Evolutionary conservation across 345 rosid species (phyloP), one percentile per base, ranked within the genome.

Genomic region (Sonneratia caseolaris): DNA sequence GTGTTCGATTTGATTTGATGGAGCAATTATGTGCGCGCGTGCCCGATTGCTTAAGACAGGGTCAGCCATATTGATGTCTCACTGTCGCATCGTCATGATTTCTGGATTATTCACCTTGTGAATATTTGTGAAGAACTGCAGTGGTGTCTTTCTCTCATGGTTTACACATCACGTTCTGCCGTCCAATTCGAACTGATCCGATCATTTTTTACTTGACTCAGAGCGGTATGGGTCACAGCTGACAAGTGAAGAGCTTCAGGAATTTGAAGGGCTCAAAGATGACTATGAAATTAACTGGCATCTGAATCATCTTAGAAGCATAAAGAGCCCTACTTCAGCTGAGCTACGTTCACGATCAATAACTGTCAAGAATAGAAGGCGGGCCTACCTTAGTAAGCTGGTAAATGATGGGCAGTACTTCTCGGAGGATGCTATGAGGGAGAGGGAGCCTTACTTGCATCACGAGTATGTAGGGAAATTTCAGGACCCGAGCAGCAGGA

Each of bases 351-450:
- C 77, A 1, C 86, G 88, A 84, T 82, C 90, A 0, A 89, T 87
- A 72, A 79, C 81, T 32, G 96, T 90, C 68, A 92, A 89, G 84
- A 95, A 95, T 70, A 80, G 99, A 64, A 89, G 97, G 75, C 73
- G 86, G 71, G 98, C 97, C 18, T 94, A 84, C 69, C 77, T 94
- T 75, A 79, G 85, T 74, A 84, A 79, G 78, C 84, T 92, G 77
- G 78, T 94, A 0, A 48, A 68, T 37, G 96, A 86, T 8, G 97
- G 97, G 37, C 84, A 79, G 27, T 90, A 90, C 74, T 95, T 95
- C 75, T 95, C 97, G 0, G 99, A 95, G 83, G 99, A 95, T 68
- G 89, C 92, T 7, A 95, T 95, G 99, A 86, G 99, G 86, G 97
- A 85, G 76, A 85, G 97, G 73, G 93, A 92, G 77, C 99, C 97